phyloP scores from a whole-genome alignment of 352 stramenopile genomes.

The Phytophthora pseudosyringae region DNA sequence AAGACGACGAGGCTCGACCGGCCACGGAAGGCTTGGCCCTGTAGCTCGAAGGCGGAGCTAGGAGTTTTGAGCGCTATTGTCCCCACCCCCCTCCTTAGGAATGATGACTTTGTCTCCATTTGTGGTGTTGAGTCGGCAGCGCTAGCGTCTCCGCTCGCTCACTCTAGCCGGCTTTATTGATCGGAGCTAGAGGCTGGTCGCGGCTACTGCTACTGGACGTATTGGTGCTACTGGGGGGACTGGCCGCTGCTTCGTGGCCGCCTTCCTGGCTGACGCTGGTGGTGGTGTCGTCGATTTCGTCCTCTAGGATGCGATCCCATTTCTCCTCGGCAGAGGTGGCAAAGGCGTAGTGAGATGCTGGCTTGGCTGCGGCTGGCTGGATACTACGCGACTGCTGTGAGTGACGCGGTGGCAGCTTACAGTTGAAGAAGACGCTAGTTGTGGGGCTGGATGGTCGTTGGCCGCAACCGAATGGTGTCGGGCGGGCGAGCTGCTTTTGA shows the following conservation, averaged over 20 bases:
- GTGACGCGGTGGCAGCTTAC: constrained; percentile 26
- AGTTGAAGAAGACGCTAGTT: constrained; percentile 10
- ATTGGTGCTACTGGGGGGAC: constrained; percentile 14
- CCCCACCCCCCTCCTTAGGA: too few relatives aligned
- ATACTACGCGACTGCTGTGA: constrained; percentile 19
- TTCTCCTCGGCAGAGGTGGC: constrained; percentile 66
- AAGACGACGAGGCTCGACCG: constrained; percentile 60
- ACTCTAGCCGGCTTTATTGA: constrained; percentile 6
- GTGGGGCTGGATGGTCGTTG: constrained; percentile 6
- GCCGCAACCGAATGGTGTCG: constrained; percentile 38
- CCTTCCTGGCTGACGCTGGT: constrained; percentile 17
- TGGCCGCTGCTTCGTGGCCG: constrained; percentile 11
- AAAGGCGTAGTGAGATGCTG: constrained; percentile 26
- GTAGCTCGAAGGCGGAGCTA: constrained; percentile 15
- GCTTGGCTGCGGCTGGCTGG: constrained; percentile 9
- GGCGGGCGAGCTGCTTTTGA: constrained; percentile 30
- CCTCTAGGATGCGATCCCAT: constrained; percentile 70
- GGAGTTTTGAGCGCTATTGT: constrained; percentile 17
- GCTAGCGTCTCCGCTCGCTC: constrained; percentile 10
- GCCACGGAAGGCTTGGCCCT: constrained; percentile 39
- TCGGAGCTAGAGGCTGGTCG: constrained; percentile 12
- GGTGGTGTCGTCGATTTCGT: constrained; percentile 39
- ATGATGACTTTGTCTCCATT: constrained; percentile 31
- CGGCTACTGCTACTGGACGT: constrained; percentile 19
- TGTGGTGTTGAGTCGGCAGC: constrained; percentile 21